Evolutionary conservation across 352 stramenopile genomes (phyloP), one percentile per base, ranked within the genome.

Genomic region (Aphanomyces euteiches): DNA sequence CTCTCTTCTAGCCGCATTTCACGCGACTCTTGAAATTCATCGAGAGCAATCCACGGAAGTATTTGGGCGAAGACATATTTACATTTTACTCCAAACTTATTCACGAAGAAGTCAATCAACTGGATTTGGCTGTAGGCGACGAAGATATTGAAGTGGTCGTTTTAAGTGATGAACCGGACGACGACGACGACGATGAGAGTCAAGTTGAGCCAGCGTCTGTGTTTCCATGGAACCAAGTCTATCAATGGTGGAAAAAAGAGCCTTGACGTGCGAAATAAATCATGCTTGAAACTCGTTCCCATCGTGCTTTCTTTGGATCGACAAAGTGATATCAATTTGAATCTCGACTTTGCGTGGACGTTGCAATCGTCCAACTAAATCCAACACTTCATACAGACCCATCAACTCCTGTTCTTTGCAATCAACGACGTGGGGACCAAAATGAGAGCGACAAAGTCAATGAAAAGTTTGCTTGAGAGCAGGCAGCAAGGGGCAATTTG

Each of bases 41-140:
- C n/a, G 87, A 95, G 72, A 94, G 85, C 72, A 96, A 93, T 47
- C 89, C 89, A 8, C 86, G 85, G 53, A 92, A 96, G 77, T 96
- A 96, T 72, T 61, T 96, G 19, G 87, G 94, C 74, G 86, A 95
- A 58, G 86, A 94, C 58, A 83, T 91, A 3, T 95, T 93, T 50
- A 77, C 83, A 8, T 73, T 79, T 0, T 95, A 95, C 61, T 92
- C 84, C 21, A 83, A 76, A 56, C 73, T 89, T 0, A 68, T 93
- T n/a, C 75, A 87, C 37, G 77, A 88, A 47, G 87, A 95, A 59
- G 82, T 90, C 68, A 85, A 81, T 36, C 57, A 53, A n/a, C 41
- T n/a, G 5, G 43, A 50, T 50, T n/a, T 50, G 10, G 17, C 43
- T n/a, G 28, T 28, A 28, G 28, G 28, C 28, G 43, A 69, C 39